These are phyloP conservation scores for Castanopsis chinensis DNA, from an alignment of 306 rosid species.

Conservation along the genomic window DNA sequence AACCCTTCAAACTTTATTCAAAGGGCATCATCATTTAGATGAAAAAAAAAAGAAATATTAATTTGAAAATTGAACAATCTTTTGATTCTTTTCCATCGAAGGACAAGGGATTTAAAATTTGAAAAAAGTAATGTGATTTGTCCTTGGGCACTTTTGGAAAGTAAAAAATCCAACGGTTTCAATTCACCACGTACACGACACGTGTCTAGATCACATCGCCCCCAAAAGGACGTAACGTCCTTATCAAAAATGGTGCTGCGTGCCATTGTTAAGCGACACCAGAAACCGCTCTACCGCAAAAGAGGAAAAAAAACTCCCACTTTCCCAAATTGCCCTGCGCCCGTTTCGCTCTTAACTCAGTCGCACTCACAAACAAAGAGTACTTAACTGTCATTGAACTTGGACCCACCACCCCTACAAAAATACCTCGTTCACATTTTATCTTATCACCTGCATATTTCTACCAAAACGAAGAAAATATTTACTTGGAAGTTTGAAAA, in stretches of 20 bases:
- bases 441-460: neutral
- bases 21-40: no score
- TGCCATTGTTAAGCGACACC: conserved; percentile 8
- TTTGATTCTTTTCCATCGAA: no score
- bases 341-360: neutral
- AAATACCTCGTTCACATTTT: neutral
- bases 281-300: neutral
- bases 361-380: neutral
- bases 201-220: conserved; percentile 18
- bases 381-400: neutral
- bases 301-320: neutral
- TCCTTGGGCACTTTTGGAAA: no score
- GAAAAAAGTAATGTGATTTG: no score
- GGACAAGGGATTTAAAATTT: no score
- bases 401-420: no score
- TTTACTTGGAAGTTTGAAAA: neutral
- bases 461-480: neutral
- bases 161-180: conserved; percentile 22
- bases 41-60: no score
- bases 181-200: neutral
- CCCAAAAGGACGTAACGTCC: conserved; percentile 3
- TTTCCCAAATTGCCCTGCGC: conserved; percentile 7
- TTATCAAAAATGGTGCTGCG: conserved; percentile 17
- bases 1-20: no score
- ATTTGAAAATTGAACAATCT: no score